A percentile compares a stretch with the other conserved stretches of the same genome.
Evolutionary conservation across 2,329 filamentous ascomycete species (phyloP).

Genomic region (Penicillium palitans): DNA sequence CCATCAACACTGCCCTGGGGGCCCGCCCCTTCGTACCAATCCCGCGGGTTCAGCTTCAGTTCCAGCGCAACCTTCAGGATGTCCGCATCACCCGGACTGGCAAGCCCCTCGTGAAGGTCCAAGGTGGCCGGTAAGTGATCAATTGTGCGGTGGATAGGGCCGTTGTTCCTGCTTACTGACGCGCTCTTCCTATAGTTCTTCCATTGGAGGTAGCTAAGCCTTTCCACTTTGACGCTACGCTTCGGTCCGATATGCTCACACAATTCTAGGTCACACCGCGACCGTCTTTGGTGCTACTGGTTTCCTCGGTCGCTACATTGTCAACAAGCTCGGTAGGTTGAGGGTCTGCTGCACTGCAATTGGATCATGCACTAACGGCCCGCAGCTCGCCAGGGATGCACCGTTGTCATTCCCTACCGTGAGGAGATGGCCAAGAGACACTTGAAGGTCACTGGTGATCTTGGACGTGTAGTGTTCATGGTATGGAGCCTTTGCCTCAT

Average conservation of each 20-base stretch:
- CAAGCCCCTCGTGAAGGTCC: constrained; percentile 85
- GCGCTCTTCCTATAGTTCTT: constrained; percentile 59
- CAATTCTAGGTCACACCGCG: constrained; percentile 75
- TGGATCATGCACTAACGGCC: constrained; percentile 26
- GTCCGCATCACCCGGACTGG: constrained; percentile 92
- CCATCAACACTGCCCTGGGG: constrained; percentile 44
- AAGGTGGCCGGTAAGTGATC: constrained; percentile 77
- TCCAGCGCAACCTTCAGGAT: constrained; percentile 65
- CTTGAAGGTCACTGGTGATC: constrained; percentile 91
- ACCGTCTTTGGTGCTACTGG: constrained; percentile 98
- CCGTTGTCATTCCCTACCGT: constrained; percentile 86
- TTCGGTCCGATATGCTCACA: constrained; percentile 29
- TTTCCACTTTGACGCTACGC: constrained; percentile 20
- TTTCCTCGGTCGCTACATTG: constrained; percentile 93
- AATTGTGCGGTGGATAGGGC: constrained; percentile 14
- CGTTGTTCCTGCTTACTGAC: constrained; percentile 25
- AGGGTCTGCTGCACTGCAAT: not conserved
- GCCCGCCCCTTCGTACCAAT: constrained; percentile 40
- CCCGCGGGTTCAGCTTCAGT: constrained; percentile 41
- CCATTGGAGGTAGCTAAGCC: constrained; percentile 70
- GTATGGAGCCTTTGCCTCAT: constrained; percentile 45
- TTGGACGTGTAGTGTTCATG: constrained; percentile 84
- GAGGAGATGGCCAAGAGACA: constrained; percentile 99
- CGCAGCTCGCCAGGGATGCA: constrained; percentile 86
- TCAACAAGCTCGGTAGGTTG: constrained; percentile 78